Base-by-base conservation (phyloP, 1,284 basidiomycete genomes). In the Hemileia vastatrix region DNA sequence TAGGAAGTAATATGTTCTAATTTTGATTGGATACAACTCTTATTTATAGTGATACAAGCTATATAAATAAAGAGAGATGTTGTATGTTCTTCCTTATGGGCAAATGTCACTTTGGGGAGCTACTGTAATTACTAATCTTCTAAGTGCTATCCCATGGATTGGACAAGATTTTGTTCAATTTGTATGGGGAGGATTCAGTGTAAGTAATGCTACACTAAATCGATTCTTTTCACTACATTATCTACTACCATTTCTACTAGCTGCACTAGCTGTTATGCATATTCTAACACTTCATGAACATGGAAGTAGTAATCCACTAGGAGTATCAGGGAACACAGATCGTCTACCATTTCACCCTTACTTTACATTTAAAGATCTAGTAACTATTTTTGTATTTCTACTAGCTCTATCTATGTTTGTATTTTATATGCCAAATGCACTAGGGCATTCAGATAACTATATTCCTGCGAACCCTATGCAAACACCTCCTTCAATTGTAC, bases 151-250 rank as follows among this genome's bases (percentile, higher is more conserved):
- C 58, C 68, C 68, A 50, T 69, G 68, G 57, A 69, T 69, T 62
- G 68, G 68, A 27, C 54, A 63, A 63, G 66, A 69, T 47, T 61
- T 69, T 47, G 68, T 69, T 53, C 40, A 69, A 63, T 69, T 69
- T 62, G 58, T 70, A 8, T 72, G 71, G 52, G 71, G 71, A 45
- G 71, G 71, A 2, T 75, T 75, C 61, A 69, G 64, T 69, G 71
- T 75, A 56, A 71, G 67, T 51, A 75, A 75, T 61, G 72, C 72
- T 56, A 74, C 72, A 60, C 65, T 75, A 64, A 74, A 74, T 66
- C 69, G 73, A 69, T 75, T 75, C 67, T 75, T 73, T 56, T 72
- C 72, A 64, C 58, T 74, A 64, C 72, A 74, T 64, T 74, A 73
- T 61, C 59, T 74, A 58, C 64, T 74, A 65, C 72, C 73, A 53